Base-by-base conservation (phyloP, 306 rosid species). In the Trifolium fragiferum region DNA sequence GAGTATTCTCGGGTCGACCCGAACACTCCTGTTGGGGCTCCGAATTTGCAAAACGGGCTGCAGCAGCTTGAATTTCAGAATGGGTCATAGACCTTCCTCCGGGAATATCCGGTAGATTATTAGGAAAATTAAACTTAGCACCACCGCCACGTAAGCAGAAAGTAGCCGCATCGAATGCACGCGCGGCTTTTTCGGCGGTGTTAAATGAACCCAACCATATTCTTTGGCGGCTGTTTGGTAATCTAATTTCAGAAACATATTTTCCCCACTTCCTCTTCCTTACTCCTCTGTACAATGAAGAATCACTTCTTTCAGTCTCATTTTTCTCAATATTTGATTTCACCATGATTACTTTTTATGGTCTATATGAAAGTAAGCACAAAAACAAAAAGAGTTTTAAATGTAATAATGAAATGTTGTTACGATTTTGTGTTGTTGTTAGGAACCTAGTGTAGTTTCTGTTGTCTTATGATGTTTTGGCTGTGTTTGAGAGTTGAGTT, bases 201-300 rank as follows among this genome's bases (percentile, higher is more conserved):
- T 93, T 90, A 37, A 86, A 90, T 14, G 98, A 93, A 1, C 98
- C 98, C 15, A 93, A 25, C 98, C 98, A 93, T 19, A 93, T 93
- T 21, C 98, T 76, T 30, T 93, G 89, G 1, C 98, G 90, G 74
- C 97, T 85, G 66, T 93, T 93, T 55, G 98, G 98, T 1, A 91
- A 82, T 1, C 98, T 85, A 33, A 93, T 93, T 71, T 93, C 98
- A 13, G 98, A 91, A 0, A 91, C 98, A 70, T 78, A 93, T 59
- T 88, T 93, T 11, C 97, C 98, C 98, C 98, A 93, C 68, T 30
- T 90, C 3, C 98, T 87, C 83, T 89, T 91, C 1, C 97, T 84
- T 0, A 93, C 92, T 0, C 98, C 98, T 59, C 76, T 88, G 84
- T 16, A 93, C 20, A 61, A 74, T 1, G 76, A 21, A 32, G 76